A percentile compares a stretch with the other conserved stretches of the same genome.
These are phyloP conservation scores for Pleurotus platypus DNA, from an alignment of 768 basidiomycete genomes.

Conservation along the genomic window DNA sequence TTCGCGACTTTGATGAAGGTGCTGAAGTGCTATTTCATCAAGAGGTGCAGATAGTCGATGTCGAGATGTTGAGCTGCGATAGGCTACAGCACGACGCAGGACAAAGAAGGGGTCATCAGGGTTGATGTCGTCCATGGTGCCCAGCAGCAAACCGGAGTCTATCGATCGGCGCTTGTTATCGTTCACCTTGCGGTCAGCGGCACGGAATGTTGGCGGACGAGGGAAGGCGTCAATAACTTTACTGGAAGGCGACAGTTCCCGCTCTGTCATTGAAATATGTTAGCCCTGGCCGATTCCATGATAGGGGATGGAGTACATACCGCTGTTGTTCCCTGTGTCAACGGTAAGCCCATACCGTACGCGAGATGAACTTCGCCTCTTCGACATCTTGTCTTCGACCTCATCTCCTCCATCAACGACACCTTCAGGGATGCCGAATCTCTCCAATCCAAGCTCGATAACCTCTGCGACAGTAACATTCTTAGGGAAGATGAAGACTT, in stretches of 20 bases:
- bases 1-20: slow-evolving; percentile 67
- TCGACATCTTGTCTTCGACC: slow-evolving; percentile 87
- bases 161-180: slow-evolving; percentile 82
- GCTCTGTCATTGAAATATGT: slow-evolving; percentile 45
- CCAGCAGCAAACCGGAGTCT: slow-evolving; percentile 73
- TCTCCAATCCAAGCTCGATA: slow-evolving; percentile 86
- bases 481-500: slow-evolving; percentile 89
- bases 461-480: slow-evolving; percentile 97
- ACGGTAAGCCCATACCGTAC: slow-evolving; percentile 82
- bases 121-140: slow-evolving; percentile 68
- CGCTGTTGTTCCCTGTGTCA: slow-evolving; percentile 60
- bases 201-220: slow-evolving; percentile 67
- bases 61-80: slow-evolving; percentile 67
- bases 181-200: slow-evolving; percentile 54
- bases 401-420: slow-evolving; percentile 99
- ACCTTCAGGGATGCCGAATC: slow-evolving; percentile 95
- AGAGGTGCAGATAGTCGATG: slow-evolving; percentile 72
- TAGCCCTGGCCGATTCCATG: background rate
- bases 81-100: slow-evolving; percentile 77
- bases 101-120: slow-evolving; percentile 88
- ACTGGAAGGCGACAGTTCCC: slow-evolving; percentile 73
- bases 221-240: slow-evolving; percentile 83
- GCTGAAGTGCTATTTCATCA: slow-evolving; percentile 79
- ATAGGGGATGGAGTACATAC: slow-evolving; percentile 14
- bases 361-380: slow-evolving; percentile 71